Percentiles rank a stretch among this genome's conserved stretches.
Conservation (phyloP, 2,329 filamentous ascomycete genomes). For the Claviceps sorghi region DNA sequence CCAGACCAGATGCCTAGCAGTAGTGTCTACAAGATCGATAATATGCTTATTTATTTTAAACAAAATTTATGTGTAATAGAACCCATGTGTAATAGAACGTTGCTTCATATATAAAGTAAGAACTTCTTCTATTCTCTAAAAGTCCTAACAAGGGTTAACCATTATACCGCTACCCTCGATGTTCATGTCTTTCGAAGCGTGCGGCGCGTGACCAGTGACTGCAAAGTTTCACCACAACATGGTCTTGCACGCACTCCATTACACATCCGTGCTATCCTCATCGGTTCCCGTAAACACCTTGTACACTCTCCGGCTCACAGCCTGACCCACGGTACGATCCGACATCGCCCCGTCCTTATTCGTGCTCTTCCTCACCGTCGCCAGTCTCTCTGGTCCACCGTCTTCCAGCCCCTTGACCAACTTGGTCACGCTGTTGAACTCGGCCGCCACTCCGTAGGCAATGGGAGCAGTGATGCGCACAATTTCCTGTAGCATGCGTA, state of each 20-base stretch:
- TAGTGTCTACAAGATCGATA: too few relatives aligned
- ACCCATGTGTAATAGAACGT: too few relatives aligned
- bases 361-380: constrained; percentile 41
- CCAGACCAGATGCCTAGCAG: too few relatives aligned
- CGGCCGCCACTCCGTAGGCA: constrained; percentile 51
- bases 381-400: constrained; percentile 46
- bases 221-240: not conserved
- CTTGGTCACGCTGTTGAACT: constrained; percentile 43
- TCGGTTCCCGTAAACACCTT: constrained; percentile 46
- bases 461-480: constrained; percentile 56
- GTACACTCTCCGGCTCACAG: constrained; percentile 42
- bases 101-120: too few relatives aligned
- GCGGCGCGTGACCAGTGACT: not conserved
- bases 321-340: constrained; percentile 40
- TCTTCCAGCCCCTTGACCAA: constrained; percentile 45
- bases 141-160: too few relatives aligned
- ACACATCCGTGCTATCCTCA: constrained; percentile 40
- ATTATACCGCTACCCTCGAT: too few relatives aligned
- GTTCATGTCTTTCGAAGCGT: too few relatives aligned
- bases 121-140: too few relatives aligned
- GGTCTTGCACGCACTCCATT: constrained; percentile 4
- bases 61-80: too few relatives aligned
- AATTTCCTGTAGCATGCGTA: constrained; percentile 64
- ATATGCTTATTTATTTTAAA: too few relatives aligned
- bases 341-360: constrained; percentile 43